Base-by-base conservation (phyloP, 1,284 basidiomycete species). In the Golubevia sp. region DNA sequence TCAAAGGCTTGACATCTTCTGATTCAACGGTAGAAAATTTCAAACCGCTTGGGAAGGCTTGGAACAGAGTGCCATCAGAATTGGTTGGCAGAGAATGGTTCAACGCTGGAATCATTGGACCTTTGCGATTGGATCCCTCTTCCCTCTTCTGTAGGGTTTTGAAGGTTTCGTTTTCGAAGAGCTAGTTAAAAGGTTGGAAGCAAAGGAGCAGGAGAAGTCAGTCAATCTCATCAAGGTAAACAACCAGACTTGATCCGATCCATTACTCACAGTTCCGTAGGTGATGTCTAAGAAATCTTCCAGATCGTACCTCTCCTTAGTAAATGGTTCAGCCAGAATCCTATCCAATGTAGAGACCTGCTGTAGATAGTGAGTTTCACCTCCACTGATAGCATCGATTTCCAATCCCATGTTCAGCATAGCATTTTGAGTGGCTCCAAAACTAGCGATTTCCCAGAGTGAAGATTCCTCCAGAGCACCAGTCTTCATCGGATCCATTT, bases 261-360 rank as follows among this genome's bases (percentile, higher is more conserved):
- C 38, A 8, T 13, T 44, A 44, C 38, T 44, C 38, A 44, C 38
- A 44, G 79, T 83, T 4, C 61, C 64, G 58, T 81, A 83, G 3
- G 79, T 79, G 27, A 77, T 66, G 66, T 83, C 80, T 49, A 83
- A 65, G 63, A 83, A 83, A 51, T 83, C 80, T 38, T 83, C 80
- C 44, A 83, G 64, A 34, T 66, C 67, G 61, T 81, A 83, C 1
- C 70, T 55, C 53, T 78, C 74, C 50, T 75, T 68, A 0, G 76
- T 76, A 51, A 83, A 83, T 0, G 79, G 79, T 54, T 83, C 77
- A 2, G 80, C 79, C 2, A 83, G 58, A 34, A 83, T 82, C 0
- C 70, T 62, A 5, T 71, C 67, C 49, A 83, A 62, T 24, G 77
- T 74, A 6, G 74, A 69, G 2, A 79, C 74, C 2, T 70, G 66